phyloP scores from a whole-genome alignment of 2,329 filamentous ascomycete species.

The Diplodia scrobiculata region DNA sequence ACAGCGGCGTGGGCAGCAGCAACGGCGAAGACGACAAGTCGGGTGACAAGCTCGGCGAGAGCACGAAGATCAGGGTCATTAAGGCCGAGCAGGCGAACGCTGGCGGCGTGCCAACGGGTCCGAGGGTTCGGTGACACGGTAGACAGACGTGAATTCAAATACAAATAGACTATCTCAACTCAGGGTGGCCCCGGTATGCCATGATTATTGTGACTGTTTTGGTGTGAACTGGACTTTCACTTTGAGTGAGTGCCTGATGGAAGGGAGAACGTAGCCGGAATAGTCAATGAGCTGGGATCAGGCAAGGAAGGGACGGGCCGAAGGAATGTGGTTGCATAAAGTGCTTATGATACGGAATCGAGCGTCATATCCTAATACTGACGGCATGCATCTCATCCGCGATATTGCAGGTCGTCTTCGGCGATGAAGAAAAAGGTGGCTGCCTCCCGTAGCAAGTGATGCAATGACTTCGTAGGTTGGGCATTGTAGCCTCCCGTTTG shows the following conservation, averaged over 20 bases:
- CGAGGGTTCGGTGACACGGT: constrained; percentile 32
- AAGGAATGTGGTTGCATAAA: too few relatives aligned
- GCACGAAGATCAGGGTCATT: constrained; percentile 40
- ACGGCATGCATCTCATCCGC: too few relatives aligned
- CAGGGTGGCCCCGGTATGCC: background rate
- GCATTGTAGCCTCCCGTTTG: too few relatives aligned
- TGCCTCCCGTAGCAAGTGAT: too few relatives aligned
- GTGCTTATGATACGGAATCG: too few relatives aligned
- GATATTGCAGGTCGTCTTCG: too few relatives aligned
- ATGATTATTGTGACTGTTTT: background rate
- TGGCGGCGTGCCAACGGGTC: constrained; percentile 39
- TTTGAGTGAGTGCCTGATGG: background rate
- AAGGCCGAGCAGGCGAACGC: constrained; percentile 45
- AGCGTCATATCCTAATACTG: too few relatives aligned
- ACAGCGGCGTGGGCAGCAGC: constrained; percentile 36
- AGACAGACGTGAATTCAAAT: constrained; percentile 24
- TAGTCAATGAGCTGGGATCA: too few relatives aligned
- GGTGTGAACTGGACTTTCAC: background rate
- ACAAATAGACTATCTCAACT: constrained; percentile 26
- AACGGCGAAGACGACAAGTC: constrained; percentile 30
- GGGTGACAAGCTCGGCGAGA: constrained; percentile 37
- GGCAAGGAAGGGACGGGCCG: too few relatives aligned
- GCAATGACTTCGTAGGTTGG: too few relatives aligned
- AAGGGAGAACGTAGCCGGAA: too few relatives aligned
- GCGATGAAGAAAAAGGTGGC: too few relatives aligned